Evolutionary conservation across 495 filamentous ascomycete species (phyloP), one percentile per base, ranked within the genome.

Genomic region (Gamarada debralockiae): DNA sequence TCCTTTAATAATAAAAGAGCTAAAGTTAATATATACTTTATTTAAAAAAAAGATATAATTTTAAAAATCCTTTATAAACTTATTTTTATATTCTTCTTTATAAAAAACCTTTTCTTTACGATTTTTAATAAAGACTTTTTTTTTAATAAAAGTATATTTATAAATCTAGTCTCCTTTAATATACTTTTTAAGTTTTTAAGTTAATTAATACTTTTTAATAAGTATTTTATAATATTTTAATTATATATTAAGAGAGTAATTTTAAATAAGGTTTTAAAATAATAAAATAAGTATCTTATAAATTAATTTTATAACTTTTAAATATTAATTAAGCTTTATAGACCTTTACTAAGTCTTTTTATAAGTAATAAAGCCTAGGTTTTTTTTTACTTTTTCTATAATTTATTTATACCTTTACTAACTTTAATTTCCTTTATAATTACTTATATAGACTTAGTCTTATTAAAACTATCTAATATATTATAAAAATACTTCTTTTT

Each of bases 31-130:
- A 41, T 41, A 41, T 41, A 15, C 38, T 41, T 41, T 18, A 18
- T 41, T 18, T 13, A 15, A n/a, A 41, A 41, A 41, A 20, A 41
- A 41, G 38, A 41, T 41, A 41, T 41, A 41, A 41, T 20, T 41
- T 15, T 15, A 41, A 20, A 41, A 41, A 18, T 41, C 17, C 38
- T 41, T 18, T 13, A 41, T 20, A n/a, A 20, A 41, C 38, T 41
- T 41, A 15, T 41, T 20, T 18, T n/a, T 41, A 41, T 41, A 18
- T 15, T 41, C 38, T 41, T 41, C 12, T 7, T 7, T 41, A 20
- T 41, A 41, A 13, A 7, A 6, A 7, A 41, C 17, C 18, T 15
- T 41, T 15, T 41, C 18, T 7, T 13, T 20, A 7, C 18, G 10
- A 15, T 41, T 41, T 18, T 41, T 41, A 15, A 7, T 18, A 20